phyloP scores from a whole-genome alignment of 176 grass and related monocot species.

The Sorghum bicolor region DNA sequence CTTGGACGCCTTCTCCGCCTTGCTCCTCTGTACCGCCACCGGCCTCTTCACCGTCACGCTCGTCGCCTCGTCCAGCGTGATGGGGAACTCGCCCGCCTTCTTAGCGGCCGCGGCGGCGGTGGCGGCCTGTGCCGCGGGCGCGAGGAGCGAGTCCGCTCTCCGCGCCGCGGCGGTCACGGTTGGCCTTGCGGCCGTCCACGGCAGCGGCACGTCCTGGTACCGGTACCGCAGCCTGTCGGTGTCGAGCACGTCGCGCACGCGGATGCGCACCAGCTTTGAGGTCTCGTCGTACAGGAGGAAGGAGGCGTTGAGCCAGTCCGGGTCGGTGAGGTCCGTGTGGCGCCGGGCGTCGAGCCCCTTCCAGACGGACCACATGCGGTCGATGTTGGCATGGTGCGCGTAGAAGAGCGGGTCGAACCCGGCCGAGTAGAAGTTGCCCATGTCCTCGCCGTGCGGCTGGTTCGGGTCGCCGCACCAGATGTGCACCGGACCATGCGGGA shows the following conservation, averaged over 20 bases:
- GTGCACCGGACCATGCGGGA: conserved; percentile 46
- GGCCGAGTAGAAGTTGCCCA: conserved; percentile 65
- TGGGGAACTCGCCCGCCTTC: conserved; percentile 25
- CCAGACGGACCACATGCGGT: conserved; percentile 59
- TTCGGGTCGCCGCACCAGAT: conserved; percentile 44
- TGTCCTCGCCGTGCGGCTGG: conserved; percentile 41
- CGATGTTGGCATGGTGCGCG: conserved; percentile 55
- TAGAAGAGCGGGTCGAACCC: conserved; percentile 54
- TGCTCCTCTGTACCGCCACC: conserved; percentile 18
- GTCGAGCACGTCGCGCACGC: conserved; percentile 50
- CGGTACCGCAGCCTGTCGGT: conserved; percentile 31
- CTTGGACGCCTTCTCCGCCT: conserved; percentile 35
- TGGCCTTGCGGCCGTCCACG: conserved; percentile 34
- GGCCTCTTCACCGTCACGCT: conserved; percentile 38
- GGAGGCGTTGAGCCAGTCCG: conserved; percentile 56
- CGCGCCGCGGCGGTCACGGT: not conserved
- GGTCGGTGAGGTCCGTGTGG: conserved; percentile 41
- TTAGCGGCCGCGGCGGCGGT: not conserved
- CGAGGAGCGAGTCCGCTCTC: not conserved
- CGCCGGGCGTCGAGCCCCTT: conserved; percentile 23
- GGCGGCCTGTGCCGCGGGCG: not conserved
- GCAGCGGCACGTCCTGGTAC: conserved; percentile 55
- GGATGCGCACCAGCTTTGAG: conserved; percentile 43
- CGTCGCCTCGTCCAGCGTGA: conserved; percentile 34
- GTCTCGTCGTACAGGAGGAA: conserved; percentile 73